Evolutionary conservation across 495 filamentous ascomycete genomes (phyloP), one percentile per base, ranked within the genome.

Genomic region (Trichoderma reesei): DNA sequence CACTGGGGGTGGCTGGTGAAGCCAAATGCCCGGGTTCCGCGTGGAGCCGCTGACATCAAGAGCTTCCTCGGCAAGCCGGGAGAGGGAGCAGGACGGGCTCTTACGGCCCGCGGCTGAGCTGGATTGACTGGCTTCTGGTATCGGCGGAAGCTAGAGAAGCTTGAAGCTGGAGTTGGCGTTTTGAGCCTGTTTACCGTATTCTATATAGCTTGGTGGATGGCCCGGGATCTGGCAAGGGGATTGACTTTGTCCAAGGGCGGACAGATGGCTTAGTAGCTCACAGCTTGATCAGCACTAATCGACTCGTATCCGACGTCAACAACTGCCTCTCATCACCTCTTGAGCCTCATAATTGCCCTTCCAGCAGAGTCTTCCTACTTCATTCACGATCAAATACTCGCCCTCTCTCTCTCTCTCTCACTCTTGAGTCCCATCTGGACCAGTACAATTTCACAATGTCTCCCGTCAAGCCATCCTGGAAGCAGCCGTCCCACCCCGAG

Each of bases 401-500:
- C n/a, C 1, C 33, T 3, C 41, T 14, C 11, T 11, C 16, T 1
- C 34, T 13, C 33, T 3, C 41, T 14, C 11, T 11, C 16, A 14
- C 34, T 36, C 13, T 14, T 14, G n/a, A 42, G 1, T 13, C 0
- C 59, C 60, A 61, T 18, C 34, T 3, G 1, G 1, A 41, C 6
- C 36, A 4, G 34, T 41, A 41, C 16, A 41, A 6, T 0, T 0
- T 63, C 41, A 33, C 20, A 65, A 81, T 81, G 78, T 74, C 79
- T 38, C 78, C 80, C 38, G 67, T 83, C 20, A 79, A 67, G 65
- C 82, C 81, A 13, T 69, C 74, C 71, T 84, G 82, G 82, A 36
- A 65, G 10, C 81, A 79, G 66, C 82, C 81, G 59, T 83, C 81
- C 39, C 80, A 84, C 66, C 78, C 80, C 61, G 68, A 76, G 54